Evolutionary conservation across 116 monocot genomes (phyloP), one percentile per base, ranked within the genome.

Genomic region (Iris pallida): DNA sequence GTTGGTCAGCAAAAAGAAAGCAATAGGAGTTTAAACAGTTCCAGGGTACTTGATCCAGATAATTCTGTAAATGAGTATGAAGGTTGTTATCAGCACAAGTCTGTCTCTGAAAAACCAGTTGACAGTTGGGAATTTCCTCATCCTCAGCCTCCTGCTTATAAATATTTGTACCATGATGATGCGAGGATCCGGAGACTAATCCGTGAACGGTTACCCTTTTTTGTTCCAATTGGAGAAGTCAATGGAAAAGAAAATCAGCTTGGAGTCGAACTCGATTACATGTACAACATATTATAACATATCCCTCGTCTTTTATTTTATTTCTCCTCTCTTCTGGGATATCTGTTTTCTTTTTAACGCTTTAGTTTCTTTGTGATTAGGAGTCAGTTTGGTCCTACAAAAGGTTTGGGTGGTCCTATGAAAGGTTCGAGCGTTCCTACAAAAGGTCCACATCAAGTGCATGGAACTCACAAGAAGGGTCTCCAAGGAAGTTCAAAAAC

Each of bases 111-210:
- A 59, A 68, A 62, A 41, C 2, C 42, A 41, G 46, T 20, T 20
- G 46, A 59, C 7, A 59, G 62, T 17, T 61, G 68, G 76, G 69
- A 72, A 57, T 58, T 67, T 42, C 63, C 81, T 45, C 55, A 80
- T 78, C 64, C 72, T 55, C 69, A 81, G 14, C 85, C 85, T 78
- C 97, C 97, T 47, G 60, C 78, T 5, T 71, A 80, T 83, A 61
- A 66, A 17, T 97, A 97, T 70, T 88, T 90, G 55, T 80, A 75
- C 71, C 89, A 97, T 75, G 42, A 60, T 57, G 90, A 97, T 80
- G 51, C 73, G 46, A 83, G 77, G 63, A 82, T 97, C 55, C 76
- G 59, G 59, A 53, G 66, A 40, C 57, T 92, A 66, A 74, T 92
- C 8, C 73, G 65, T 7, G 44, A 81, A 19, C 72, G 97, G 2